Evolutionary conservation across 1,284 basidiomycete species (phyloP), one percentile per base, ranked within the genome.

Genomic region (Malassezia vespertilionis): DNA sequence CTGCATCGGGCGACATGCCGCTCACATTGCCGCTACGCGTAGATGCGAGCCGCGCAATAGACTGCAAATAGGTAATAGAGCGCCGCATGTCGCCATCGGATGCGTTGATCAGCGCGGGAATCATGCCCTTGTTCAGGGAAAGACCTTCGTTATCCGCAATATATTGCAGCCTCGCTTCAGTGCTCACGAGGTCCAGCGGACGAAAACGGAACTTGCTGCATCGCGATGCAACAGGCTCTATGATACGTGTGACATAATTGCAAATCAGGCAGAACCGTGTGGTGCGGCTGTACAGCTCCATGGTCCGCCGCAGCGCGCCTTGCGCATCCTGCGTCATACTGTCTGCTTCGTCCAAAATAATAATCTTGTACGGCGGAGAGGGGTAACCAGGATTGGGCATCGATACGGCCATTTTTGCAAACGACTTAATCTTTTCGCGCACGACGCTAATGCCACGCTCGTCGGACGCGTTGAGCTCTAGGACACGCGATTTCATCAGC

Each of bases 261-360:
- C 93, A 99, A 5, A 97, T 87, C 17, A 99, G 77, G 74, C 93
- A 99, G 75, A 99, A 99, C 4, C 93, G 79, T 27, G 93, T 97
- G 69, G 96, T 97, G 40, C 83, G 79, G 6, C 87, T 88, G 67
- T 97, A 90, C 28, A 82, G 90, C 74, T 99, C 93, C 93, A 99
- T 99, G 67, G 97, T 97, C 18, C 93, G 80, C 39, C 91, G 79
- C 33, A 99, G 75, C 0, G 91, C 91, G 37, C 83, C 88, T 73
- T 99, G 91, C 2, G 91, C 91, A 69, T 97, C 91, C 73, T 97
- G 93, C 6, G 91, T 99, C 91, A 99, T 99, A 11, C 87, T 91
- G 71, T 99, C 93, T 30, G 93, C 93, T 74, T 99, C 93, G 66
- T 99, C 93, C 15, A 99, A 79, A 54, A 99, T 96, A 69, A 99